Percentiles rank a stretch among this genome's conserved stretches.
Conservation (phyloP, 2,329 filamentous ascomycete genomes). For the Fusarium albidum region DNA sequence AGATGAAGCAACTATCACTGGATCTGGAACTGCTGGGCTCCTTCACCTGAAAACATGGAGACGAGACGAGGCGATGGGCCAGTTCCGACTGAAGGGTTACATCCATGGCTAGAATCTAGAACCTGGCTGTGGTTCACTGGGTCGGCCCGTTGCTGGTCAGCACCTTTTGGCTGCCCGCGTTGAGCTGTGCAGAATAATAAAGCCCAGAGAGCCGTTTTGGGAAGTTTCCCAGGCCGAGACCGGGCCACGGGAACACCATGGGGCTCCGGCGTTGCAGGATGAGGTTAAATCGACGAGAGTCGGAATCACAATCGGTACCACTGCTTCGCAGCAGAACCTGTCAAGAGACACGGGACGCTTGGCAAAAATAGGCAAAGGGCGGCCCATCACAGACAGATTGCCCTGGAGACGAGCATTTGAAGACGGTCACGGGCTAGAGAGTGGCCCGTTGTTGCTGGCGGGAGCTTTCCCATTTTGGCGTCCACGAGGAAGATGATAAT, state of each 20-base stretch:
- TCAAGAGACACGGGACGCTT: slow-evolving; percentile 3
- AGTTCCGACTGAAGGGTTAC: slow-evolving; percentile 31
- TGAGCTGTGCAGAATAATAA: slow-evolving; percentile 18
- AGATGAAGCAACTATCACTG: slow-evolving; percentile 14
- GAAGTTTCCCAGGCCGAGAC: slow-evolving; percentile 1
- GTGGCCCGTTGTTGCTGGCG: not conserved
- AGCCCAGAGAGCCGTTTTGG: slow-evolving; percentile 13
- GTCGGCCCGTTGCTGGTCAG: slow-evolving; percentile 29
- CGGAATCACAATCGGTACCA: not conserved
- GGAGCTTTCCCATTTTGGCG: slow-evolving; percentile 9
- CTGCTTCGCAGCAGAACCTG: no score
- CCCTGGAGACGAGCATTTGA: slow-evolving; percentile 9
- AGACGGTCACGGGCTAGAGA: slow-evolving; percentile 2
- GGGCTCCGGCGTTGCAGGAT: slow-evolving; percentile 2
- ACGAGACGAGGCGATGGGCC: slow-evolving; percentile 22
- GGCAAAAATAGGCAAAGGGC: slow-evolving; percentile 23
- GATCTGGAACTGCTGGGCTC: slow-evolving; percentile 1
- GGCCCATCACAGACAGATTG: slow-evolving; percentile 8
- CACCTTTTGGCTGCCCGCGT: slow-evolving; percentile 11
- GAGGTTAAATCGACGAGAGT: slow-evolving; percentile 1
- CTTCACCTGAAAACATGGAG: slow-evolving; percentile 19
- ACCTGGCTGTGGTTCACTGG: slow-evolving; percentile 32
- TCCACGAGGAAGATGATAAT: slow-evolving; percentile 7
- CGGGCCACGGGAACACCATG: not conserved
- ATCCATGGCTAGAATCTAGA: slow-evolving; percentile 30